Base-by-base conservation (phyloP, 805 yeast genomes). In the Candida yuanshanica region DNA sequence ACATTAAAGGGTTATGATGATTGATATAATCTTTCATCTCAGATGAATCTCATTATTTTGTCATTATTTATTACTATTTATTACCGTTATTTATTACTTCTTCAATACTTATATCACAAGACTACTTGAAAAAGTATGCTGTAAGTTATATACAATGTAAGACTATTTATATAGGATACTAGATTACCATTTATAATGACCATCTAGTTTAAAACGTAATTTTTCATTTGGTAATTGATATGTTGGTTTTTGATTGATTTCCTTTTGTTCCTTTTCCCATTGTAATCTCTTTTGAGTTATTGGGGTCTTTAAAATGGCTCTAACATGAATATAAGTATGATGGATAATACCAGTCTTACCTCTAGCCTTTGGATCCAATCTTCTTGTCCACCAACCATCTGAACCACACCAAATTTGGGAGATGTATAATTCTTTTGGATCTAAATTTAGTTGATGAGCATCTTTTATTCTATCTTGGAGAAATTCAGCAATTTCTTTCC, bases 371-470 rank as follows among this genome's bases (percentile, higher is more conserved):
- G 74, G 72, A 52, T 91, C 96, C 9, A 79, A 63, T 60, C 93
- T 75, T 60, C 77, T 81, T 22, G 58, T 54, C 81, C 83, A 79
- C 38, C 64, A 56, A 17, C 95, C 96, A 62, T 91, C 98, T 43
- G 89, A 80, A 33, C 96, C 97, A 21, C 80, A 80, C 97, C 97
- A 91, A 44, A 89, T 77, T 56, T 85, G 85, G 34, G 81, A 77
- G 42, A 91, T 74, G 53, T 82, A 86, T 33, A 89, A 60, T 29
- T 74, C 74, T 44, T 81, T 75, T 20, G 78, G 74, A 46, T 80
- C 64, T 46, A 83, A 62, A 3, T 80, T 79, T 48, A 83, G 62
- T 31, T 65, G 67, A 43, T 74, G 66, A 18, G 90, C 88, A 55
- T 86, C 88, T 36, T 75, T 70, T 25, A 86, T 55, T 9, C 95